These are phyloP conservation scores for Capsicum pubescens DNA, from an alignment of 257 asterid genomes.

Conservation along the genomic window DNA sequence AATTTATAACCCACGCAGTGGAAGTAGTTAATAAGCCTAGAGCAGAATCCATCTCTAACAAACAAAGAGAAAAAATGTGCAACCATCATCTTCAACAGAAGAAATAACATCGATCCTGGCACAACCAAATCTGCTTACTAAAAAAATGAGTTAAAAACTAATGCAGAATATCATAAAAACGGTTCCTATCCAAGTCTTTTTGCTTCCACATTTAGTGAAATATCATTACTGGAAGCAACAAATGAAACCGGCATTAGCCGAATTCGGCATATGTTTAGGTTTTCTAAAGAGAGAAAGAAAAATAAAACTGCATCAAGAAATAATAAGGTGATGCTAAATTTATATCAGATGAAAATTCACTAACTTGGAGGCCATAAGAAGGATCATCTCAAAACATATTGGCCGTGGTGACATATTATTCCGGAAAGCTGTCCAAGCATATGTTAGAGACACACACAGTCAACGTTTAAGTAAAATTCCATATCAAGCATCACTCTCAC, in stretches of 20 bases:
- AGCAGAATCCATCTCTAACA: not conserved
- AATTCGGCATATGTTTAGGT: not conserved
- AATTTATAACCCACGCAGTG: not conserved
- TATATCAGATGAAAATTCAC: slow-evolving; percentile 27
- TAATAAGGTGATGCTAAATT: not conserved
- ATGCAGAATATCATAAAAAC: slow-evolving; percentile 22
- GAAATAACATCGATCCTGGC: slow-evolving; percentile 42
- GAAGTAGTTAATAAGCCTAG: not conserved
- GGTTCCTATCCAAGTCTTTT: slow-evolving; percentile 27
- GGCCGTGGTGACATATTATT: slow-evolving; percentile 23
- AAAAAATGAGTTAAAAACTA: not conserved
- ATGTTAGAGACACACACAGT: slow-evolving; percentile 30
- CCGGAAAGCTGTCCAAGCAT: slow-evolving; percentile 23
- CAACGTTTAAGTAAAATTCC: not conserved
- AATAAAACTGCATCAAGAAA: not conserved
- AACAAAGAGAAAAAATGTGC: not conserved
- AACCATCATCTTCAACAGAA: not conserved
- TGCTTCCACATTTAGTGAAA: slow-evolving; percentile 7
- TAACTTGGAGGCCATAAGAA: not conserved
- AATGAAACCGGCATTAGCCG: slow-evolving; percentile 32
- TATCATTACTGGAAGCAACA: slow-evolving; percentile 29
- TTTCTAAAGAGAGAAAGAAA: not conserved
- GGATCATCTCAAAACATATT: slow-evolving; percentile 20
- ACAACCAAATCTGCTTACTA: slow-evolving; percentile 24
- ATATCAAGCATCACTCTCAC: slow-evolving; percentile 30